phyloP scores from a whole-genome alignment of 2,329 filamentous ascomycete species.

The Samsoniella hepiali region DNA sequence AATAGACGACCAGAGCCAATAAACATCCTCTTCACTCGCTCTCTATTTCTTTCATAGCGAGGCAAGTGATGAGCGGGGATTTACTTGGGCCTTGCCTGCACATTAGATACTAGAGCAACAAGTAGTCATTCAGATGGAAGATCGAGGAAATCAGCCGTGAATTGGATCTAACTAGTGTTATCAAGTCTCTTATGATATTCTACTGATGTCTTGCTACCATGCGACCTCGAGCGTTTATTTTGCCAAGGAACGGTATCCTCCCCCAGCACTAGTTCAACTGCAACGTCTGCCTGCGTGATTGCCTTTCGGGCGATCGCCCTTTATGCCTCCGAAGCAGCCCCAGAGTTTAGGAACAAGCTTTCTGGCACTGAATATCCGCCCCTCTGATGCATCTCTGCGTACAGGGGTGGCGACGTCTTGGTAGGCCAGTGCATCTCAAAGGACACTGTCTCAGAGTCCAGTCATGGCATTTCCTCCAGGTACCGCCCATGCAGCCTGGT shows the following conservation, averaged over 20 bases:
- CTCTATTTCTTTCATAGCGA: no score
- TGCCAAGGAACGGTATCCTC: neutral
- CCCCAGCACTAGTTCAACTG: neutral
- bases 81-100: no score
- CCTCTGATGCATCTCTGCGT: slow-evolving; percentile 1
- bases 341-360: neutral
- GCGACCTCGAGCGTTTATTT: neutral
- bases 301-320: neutral
- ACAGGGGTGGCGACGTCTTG: slow-evolving; percentile 39
- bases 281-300: neutral
- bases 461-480: slow-evolving; percentile 3
- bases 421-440: neutral
- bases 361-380: neutral
- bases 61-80: no score
- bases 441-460: slow-evolving; percentile 9
- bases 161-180: no score
- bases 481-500: slow-evolving; percentile 7
- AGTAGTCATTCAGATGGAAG: no score
- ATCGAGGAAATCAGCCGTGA: no score
- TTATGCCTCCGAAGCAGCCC: no score
- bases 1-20: neutral
- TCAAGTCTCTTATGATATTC: no score
- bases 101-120: no score
- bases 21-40: no score
- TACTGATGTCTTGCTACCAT: neutral